Conservation (phyloP, 495 filamentous ascomycete species). For the Penicillium fimorum region DNA sequence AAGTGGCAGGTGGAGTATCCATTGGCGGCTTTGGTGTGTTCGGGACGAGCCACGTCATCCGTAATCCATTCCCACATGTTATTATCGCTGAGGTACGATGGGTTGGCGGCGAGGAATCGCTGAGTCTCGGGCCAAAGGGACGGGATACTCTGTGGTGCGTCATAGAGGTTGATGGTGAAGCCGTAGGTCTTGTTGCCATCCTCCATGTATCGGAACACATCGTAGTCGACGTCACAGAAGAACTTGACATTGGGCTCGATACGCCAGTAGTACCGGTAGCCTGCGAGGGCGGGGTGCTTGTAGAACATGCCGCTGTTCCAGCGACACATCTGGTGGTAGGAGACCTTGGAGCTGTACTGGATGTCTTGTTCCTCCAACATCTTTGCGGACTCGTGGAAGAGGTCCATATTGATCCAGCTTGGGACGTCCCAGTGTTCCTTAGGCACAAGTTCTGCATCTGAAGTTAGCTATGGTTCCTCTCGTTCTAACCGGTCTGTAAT, state of each 20-base stretch:
- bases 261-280: slow-evolving; percentile 94
- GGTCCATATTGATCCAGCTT: slow-evolving; percentile 83
- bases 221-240: slow-evolving; percentile 99
- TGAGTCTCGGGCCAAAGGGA: slow-evolving; percentile 93
- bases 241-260: slow-evolving; percentile 99
- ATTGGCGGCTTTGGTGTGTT: slow-evolving; percentile 74
- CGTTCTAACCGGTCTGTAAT: background rate
- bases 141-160: slow-evolving; percentile 79
- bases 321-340: slow-evolving; percentile 98
- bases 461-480: slow-evolving; percentile 18
- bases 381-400: slow-evolving; percentile 80
- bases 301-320: slow-evolving; percentile 99
- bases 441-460: slow-evolving; percentile 69
- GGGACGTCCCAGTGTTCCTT: slow-evolving; percentile 93
- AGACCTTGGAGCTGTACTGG: slow-evolving; percentile 82
- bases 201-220: slow-evolving; percentile 97
- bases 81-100: slow-evolving; percentile 75
- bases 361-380: slow-evolving; percentile 80
- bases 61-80: slow-evolving; percentile 86
- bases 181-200: slow-evolving; percentile 98
- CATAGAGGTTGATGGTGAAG: slow-evolving; percentile 97
- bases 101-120: slow-evolving; percentile 83
- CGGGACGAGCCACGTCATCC: slow-evolving; percentile 72
- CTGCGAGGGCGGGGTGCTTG: slow-evolving; percentile 81
- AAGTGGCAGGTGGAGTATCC: slow-evolving; percentile 99